Conservation (phyloP, 2,329 filamentous ascomycete species). For the Drechslerella dactyloides region DNA sequence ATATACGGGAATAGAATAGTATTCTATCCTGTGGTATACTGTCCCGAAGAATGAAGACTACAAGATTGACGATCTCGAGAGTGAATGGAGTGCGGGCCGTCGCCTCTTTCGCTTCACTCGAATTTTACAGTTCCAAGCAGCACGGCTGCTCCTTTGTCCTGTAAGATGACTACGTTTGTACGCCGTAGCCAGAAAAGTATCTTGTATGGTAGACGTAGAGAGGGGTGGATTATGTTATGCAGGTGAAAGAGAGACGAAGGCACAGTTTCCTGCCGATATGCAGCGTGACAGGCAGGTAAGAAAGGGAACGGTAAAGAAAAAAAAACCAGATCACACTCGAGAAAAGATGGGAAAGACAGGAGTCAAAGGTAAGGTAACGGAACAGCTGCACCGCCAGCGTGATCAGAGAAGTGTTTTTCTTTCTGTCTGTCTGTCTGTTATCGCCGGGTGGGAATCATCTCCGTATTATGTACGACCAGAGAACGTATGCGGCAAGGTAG, state of each 20-base stretch:
- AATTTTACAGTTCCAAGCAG: background rate
- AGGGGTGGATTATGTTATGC: constrained; percentile 1
- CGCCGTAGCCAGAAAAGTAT: constrained; percentile 1
- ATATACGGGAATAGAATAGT: background rate
- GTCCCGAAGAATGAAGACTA: constrained; percentile 12
- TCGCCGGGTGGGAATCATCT: constrained; percentile 47
- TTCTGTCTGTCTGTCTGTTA: constrained; percentile 9
- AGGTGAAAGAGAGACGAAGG: background rate
- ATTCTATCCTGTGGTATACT: background rate
- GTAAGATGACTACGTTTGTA: background rate
- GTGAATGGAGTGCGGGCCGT: background rate
- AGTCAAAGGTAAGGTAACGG: background rate
- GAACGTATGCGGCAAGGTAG: constrained; percentile 31
- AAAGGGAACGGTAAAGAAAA: too few species aligned
- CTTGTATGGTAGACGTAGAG: too few species aligned
- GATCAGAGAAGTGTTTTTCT: constrained; percentile 33
- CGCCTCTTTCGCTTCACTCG: background rate
- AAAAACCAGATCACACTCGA: background rate
- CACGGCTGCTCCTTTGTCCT: background rate
- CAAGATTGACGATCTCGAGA: background rate
- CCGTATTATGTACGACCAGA: constrained; percentile 50
- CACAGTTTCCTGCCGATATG: too few species aligned
- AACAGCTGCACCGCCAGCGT: constrained; percentile 8
- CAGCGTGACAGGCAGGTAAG: too few species aligned
- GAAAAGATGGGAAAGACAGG: background rate